Percentiles rank a stretch among this genome's conserved stretches.
Conservation (phyloP, 2,329 filamentous ascomycete genomes). For the Ambrosiella beaveri region DNA sequence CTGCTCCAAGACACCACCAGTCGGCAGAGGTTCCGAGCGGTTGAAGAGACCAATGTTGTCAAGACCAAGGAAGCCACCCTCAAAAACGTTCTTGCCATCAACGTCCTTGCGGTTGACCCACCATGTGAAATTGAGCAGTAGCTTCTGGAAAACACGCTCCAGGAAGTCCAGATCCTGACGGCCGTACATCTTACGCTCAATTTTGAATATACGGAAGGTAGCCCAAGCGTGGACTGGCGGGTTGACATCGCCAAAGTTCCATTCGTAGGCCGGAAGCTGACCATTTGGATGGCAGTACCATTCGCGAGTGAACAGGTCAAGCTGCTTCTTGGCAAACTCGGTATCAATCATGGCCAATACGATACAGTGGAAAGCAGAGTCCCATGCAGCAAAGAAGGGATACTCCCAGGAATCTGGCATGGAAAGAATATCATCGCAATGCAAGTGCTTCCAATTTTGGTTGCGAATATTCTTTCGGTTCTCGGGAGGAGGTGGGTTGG, state of each 20-base stretch:
- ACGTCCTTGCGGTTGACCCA: conserved; percentile 95
- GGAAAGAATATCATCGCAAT: conserved; percentile 85
- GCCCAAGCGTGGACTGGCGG: conserved; percentile 94
- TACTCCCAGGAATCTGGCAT: conserved; percentile 99
- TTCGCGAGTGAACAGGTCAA: conserved; percentile 87
- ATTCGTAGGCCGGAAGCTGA: conserved; percentile 83
- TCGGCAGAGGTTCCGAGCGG: conserved; percentile 83
- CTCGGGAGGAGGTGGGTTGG: conserved; percentile 69
- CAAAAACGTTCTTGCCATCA: conserved; percentile 92
- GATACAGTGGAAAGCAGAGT: conserved; percentile 93
- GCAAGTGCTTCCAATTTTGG: conserved; percentile 80
- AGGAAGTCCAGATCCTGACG: conserved; percentile 89
- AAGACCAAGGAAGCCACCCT: conserved; percentile 84
- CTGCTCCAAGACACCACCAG: conserved; percentile 83
- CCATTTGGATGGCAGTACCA: conserved; percentile 99
- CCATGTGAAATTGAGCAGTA: conserved; percentile 95
- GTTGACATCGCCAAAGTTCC: conserved; percentile 97
- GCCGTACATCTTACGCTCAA: conserved; percentile 93
- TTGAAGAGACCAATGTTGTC: conserved; percentile 98
- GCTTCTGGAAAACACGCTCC: conserved; percentile 89
- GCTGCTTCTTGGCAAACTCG: conserved; percentile 94
- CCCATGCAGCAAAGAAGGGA: conserved; percentile 94
- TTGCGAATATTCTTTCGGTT: conserved; percentile 70
- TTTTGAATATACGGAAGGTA: conserved; percentile 91
- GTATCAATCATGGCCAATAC: conserved; percentile 93